Conservation (phyloP, 2,329 filamentous ascomycete species). For the Hypoxylon sp. region DNA sequence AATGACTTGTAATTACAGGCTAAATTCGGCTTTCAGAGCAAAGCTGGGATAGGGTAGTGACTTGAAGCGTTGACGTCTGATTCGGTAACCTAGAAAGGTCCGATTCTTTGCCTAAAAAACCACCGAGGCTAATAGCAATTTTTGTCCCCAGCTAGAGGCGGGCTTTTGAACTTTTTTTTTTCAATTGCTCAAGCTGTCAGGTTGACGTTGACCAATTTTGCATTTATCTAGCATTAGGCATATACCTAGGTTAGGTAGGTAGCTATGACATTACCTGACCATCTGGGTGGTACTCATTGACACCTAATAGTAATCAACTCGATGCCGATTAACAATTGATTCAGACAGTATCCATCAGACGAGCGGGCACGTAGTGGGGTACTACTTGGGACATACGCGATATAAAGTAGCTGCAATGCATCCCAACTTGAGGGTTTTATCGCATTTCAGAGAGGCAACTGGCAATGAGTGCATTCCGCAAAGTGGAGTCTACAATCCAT, state of each 20-base stretch:
- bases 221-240: conserved; percentile 27
- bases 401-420: not conserved
- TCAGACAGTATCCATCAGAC: not conserved
- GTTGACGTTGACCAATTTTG: conserved; percentile 14
- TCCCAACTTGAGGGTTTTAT: conserved; percentile 6
- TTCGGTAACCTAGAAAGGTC: conserved; percentile 45
- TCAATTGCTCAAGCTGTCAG: conserved; percentile 35
- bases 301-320: conserved; percentile 5
- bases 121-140: conserved; percentile 36
- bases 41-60: conserved; percentile 29
- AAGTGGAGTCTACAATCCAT: conserved; percentile 12
- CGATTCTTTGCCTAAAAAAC: conserved; percentile 42
- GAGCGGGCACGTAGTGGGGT: conserved; percentile 4
- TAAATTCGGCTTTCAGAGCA: conserved; percentile 44
- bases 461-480: conserved; percentile 25
- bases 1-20: conserved; percentile 43
- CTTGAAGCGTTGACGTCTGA: conserved; percentile 34
- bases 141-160: conserved; percentile 10
- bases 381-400: not conserved
- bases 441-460: conserved; percentile 13
- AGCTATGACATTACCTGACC: conserved; percentile 8
- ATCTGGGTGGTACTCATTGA: not conserved
- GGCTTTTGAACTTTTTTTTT: conserved; percentile 23
- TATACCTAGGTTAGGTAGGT: conserved; percentile 4
- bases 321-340: conserved; percentile 14